A percentile compares a stretch with the other conserved stretches of the same genome.
Evolutionary conservation across 2,329 filamentous ascomycete species (phyloP).

Genomic region (Lasiodiplodia sp.): DNA sequence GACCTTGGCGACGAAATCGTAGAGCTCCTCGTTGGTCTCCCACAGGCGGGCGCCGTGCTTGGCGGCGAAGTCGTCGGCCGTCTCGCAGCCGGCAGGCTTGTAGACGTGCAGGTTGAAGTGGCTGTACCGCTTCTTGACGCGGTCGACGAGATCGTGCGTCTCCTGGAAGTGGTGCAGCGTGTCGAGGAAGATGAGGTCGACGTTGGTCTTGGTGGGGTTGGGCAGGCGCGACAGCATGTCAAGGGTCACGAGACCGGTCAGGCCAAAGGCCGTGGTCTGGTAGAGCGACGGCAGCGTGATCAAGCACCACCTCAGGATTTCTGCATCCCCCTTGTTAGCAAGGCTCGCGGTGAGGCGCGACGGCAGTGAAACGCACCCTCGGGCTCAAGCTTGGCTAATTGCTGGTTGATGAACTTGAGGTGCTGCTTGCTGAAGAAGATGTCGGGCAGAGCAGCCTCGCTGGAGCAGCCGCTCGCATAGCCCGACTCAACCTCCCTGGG

Average conservation of each 20-base stretch:
- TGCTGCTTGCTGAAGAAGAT: constrained; percentile 88
- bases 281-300: constrained; percentile 87
- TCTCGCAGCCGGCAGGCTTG: constrained; percentile 80
- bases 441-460: constrained; percentile 70
- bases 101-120: constrained; percentile 85
- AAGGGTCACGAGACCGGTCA: constrained; percentile 61
- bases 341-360: constrained; percentile 32
- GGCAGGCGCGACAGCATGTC: constrained; percentile 77
- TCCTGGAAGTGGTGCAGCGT: constrained; percentile 61
- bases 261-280: constrained; percentile 60
- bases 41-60: constrained; percentile 85
- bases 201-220: constrained; percentile 63
- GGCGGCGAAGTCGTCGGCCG: constrained; percentile 77
- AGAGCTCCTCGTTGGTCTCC: constrained; percentile 85
- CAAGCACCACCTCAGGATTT: constrained; percentile 91
- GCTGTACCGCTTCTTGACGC: constrained; percentile 78
- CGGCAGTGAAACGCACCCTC: constrained; percentile 60
- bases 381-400: constrained; percentile 86
- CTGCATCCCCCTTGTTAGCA: constrained; percentile 51
- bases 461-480: constrained; percentile 76
- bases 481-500: constrained; percentile 74
- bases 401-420: constrained; percentile 87
- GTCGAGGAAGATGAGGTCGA: constrained; percentile 63
- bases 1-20: constrained; percentile 97
- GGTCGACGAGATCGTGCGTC: constrained; percentile 63